Evolutionary conservation across 305 asterid species (phyloP), one percentile per base, ranked within the genome.

Genomic region (Solanum chacoense): DNA sequence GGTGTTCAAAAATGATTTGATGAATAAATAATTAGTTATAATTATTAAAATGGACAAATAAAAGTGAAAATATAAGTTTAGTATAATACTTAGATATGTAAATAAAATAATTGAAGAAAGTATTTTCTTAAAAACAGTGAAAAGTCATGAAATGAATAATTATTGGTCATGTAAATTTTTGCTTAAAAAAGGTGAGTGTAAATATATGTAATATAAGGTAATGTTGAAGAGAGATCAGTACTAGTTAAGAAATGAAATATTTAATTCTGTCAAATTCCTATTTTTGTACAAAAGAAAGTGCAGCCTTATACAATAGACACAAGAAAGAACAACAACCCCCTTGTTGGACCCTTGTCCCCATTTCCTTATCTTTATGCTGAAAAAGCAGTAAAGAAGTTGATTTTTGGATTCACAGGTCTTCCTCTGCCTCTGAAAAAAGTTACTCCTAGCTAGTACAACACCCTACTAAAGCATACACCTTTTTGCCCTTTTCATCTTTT

Each of bases 361-460:
- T 77, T 87, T 87, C 38, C 36, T 55, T 77, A 81, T 87, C 89
- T 87, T 87, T 55, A 77, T 87, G 65, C 89, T 75, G 7, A 24
- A 87, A 87, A 87, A 76, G 86, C 65, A 55, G 37, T 87, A n/a
- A n/a, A 32, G 18, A 42, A 50, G 34, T 75, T 20, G 50, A 84
- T 84, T 31, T 55, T 84, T 87, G 86, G 86, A 35, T 35, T 55
- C 89, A 87, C 89, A 34, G 40, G 38, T 76, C 86, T 87, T 50
- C 37, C 76, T 74, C 69, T 87, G 69, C 13, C 36, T 87, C 59
- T 37, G 87, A 29, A 55, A 83, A 55, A 84, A 84, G 87, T 55
- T 55, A 55, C 32, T 29, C 45, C 87, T 55, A 84, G 11, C 87
- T 55, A 84, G 20, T 81, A 71, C 85, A 24, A 90, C 26, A 34